Conservation (phyloP, 116 monocot genomes). For the Cymodocea nodosa region DNA sequence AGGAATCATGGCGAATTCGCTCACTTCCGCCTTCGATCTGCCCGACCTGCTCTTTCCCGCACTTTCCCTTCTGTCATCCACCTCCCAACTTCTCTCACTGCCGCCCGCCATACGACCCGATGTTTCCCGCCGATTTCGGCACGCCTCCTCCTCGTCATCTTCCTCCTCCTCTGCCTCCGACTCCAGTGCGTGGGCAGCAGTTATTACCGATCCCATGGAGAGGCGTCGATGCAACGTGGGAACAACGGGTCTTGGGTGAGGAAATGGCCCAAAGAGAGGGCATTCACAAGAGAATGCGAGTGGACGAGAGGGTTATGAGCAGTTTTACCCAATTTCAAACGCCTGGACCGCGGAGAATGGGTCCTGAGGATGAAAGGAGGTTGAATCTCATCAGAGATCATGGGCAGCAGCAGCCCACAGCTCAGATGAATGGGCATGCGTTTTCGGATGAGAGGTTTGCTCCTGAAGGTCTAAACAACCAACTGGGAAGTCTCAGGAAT, state of each 20-base stretch:
- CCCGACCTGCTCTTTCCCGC: too few species aligned
- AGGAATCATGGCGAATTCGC: too few species aligned
- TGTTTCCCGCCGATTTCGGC: too few species aligned
- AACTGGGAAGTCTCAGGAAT: background rate
- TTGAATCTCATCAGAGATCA: constrained; percentile 49
- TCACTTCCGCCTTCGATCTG: too few species aligned
- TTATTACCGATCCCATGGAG: too few species aligned
- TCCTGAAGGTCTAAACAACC: background rate
- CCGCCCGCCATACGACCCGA: too few species aligned
- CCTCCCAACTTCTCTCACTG: too few species aligned
- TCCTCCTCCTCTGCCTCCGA: too few species aligned
- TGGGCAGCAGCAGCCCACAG: constrained; percentile 15
- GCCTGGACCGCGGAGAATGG: background rate
- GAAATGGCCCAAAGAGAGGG: constrained; percentile 17
- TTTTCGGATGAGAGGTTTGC: too few species aligned
- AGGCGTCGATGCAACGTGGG: background rate
- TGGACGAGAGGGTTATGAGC: constrained; percentile 21
- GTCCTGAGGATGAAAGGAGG: constrained; percentile 39
- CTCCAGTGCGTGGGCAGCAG: too few species aligned
- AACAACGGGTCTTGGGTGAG: background rate
- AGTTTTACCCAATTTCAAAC: background rate
- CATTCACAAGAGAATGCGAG: constrained; percentile 50
- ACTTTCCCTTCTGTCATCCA: too few species aligned
- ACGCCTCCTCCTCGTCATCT: too few species aligned
- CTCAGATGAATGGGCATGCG: background rate